phyloP scores from a whole-genome alignment of 2,329 filamentous ascomycete genomes.

The Botrytis paeoniae region DNA sequence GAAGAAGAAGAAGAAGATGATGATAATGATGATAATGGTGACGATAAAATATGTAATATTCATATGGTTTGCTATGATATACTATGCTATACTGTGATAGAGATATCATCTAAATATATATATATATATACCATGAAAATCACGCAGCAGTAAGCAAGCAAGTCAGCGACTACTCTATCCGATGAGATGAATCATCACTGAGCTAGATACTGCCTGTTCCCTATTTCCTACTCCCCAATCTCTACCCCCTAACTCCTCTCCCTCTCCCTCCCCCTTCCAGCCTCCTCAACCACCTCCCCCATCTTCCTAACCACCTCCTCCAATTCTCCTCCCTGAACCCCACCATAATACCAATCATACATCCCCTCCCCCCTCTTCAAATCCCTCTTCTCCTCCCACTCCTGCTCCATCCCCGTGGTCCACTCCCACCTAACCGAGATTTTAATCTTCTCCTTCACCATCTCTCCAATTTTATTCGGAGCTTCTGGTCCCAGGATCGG shows the following conservation, averaged over 20 bases:
- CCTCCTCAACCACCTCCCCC: slow-evolving; percentile 28
- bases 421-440: slow-evolving; percentile 10
- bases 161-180: not conserved
- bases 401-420: slow-evolving; percentile 17
- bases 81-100: no score
- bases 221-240: no score
- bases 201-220: no score
- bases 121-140: not conserved
- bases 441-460: slow-evolving; percentile 2
- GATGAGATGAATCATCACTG: no score
- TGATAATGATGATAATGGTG: no score
- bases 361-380: slow-evolving; percentile 24
- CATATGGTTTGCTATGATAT: no score
- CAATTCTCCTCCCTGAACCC: slow-evolving; percentile 22
- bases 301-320: slow-evolving; percentile 29
- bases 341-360: slow-evolving; percentile 30
- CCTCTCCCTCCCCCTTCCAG: slow-evolving; percentile 20
- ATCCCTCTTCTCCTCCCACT: slow-evolving; percentile 17
- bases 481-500: not conserved
- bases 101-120: no score
- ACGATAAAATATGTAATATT: no score
- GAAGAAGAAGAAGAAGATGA: no score
- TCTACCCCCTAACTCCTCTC: not conserved
- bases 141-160: not conserved
- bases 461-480: not conserved